A percentile compares a stretch with the other conserved stretches of the same genome.
These are phyloP conservation scores for Verticillium alfalfae DNA, from an alignment of 2,329 filamentous ascomycete species.

Conservation along the genomic window DNA sequence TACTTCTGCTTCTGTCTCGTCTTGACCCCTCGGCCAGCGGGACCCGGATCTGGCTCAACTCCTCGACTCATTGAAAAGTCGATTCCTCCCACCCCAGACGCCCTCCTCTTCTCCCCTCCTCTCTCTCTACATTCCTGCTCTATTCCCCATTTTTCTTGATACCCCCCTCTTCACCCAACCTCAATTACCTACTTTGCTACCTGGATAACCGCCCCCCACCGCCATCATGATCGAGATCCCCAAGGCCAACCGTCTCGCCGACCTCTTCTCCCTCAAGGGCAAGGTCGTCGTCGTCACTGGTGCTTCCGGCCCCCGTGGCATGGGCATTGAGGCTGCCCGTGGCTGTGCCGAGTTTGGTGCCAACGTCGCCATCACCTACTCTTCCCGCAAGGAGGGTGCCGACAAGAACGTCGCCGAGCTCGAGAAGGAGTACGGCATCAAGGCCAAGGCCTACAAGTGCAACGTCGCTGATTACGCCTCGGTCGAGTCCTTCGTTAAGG, in stretches of 20 bases:
- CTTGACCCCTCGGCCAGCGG: no score
- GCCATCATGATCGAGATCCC: conserved; percentile 52
- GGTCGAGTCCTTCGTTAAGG: conserved; percentile 48
- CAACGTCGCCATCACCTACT: conserved; percentile 66
- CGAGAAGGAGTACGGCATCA: conserved; percentile 60
- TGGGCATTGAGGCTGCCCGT: conserved; percentile 65
- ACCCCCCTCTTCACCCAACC: neutral
- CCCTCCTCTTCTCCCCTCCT: neutral
- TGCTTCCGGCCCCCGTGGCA: conserved; percentile 63
- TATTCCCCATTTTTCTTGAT: neutral
- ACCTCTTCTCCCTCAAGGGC: conserved; percentile 68
- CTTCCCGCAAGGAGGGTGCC: conserved; percentile 63
- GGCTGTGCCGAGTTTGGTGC: conserved; percentile 67
- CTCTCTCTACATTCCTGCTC: neutral
- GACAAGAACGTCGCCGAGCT: conserved; percentile 62
- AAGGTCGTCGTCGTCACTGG: conserved; percentile 68
- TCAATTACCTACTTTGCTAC: neutral
- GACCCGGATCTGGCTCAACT: neutral
- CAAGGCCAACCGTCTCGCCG: conserved; percentile 50
- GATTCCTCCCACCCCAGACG: neutral
- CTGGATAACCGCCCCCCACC: neutral
- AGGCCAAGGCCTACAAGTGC: conserved; percentile 56
- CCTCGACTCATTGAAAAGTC: neutral
- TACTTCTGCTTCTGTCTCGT: neutral
- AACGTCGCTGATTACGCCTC: conserved; percentile 48